Percentiles rank a stretch among this genome's conserved stretches.
These are phyloP conservation scores for Exophiala sp. DNA, from an alignment of 2,329 filamentous ascomycete species.

Conservation along the genomic window DNA sequence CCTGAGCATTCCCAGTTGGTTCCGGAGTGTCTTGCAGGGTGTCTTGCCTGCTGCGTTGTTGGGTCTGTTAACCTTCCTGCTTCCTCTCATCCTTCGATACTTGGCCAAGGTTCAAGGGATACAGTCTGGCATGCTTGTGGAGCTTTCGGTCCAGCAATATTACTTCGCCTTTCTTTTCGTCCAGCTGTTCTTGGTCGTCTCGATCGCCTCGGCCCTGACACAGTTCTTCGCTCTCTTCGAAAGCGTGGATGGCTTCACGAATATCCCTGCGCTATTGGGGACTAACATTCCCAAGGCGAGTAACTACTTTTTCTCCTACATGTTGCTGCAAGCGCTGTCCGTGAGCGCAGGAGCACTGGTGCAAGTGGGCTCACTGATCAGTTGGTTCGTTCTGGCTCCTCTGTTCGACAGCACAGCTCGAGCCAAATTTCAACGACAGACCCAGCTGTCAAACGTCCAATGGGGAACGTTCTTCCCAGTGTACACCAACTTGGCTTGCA, in stretches of 20 bases:
- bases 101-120: constrained; percentile 72
- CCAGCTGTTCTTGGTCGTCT: constrained; percentile 90
- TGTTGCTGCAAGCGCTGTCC: constrained; percentile 89
- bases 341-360: constrained; percentile 85
- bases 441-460: constrained; percentile 68
- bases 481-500: constrained; percentile 94
- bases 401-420: constrained; percentile 77
- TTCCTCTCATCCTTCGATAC: constrained; percentile 74
- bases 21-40: constrained; percentile 74
- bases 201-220: constrained; percentile 72
- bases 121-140: constrained; percentile 74
- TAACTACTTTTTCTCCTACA: constrained; percentile 98
- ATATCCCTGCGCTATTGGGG: constrained; percentile 69
- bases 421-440: constrained; percentile 83
- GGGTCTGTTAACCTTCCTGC: constrained; percentile 70
- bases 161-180: constrained; percentile 95
- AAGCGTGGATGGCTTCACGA: constrained; percentile 64
- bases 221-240: constrained; percentile 61
- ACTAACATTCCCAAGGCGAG: constrained; percentile 77
- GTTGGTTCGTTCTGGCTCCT: constrained; percentile 78
- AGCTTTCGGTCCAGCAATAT: constrained; percentile 83
- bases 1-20: constrained; percentile 54
- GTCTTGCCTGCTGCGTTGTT: constrained; percentile 77
- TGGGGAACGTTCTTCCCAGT: constrained; percentile 96
- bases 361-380: constrained; percentile 72